Evolutionary conservation across 2,329 filamentous ascomycete genomes (phyloP), one percentile per base, ranked within the genome.

Genomic region (Thyridium curvatum): DNA sequence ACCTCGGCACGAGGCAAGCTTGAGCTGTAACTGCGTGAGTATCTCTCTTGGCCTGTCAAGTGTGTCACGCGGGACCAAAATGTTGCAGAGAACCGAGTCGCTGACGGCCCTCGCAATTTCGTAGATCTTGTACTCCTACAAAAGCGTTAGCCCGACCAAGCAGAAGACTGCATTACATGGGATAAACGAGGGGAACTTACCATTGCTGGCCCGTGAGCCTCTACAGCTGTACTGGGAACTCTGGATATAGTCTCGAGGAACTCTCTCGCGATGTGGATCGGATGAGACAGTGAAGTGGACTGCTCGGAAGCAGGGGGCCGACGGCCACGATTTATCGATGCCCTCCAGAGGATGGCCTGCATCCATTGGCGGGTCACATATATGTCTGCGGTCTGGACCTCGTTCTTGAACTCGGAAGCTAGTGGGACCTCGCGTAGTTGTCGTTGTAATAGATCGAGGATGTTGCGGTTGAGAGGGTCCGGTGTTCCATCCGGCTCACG

Each of bases 281-380:
- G 68, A 38, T 63, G 53, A 43, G 58, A 46, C 21, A 51, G 41
- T 31, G 57, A 43, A n/a, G 50, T 52, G 9, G 59, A 41, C 12
- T 45, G 38, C 14, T 43, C 36, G 12, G 37, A 36, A 18, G 14
- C 15, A 14, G 48, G 42, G 4, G 38, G 40, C 34, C 49, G 46
- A 16, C 46, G 44, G 26, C 52, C 10, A 10, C 21, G 21, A 26
- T 26, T 58, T 18, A 62, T 51, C 1, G 63, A 59, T 2, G 64
- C 56, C 13, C 66, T 59, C 69, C 68, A 72, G 12, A 71, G 44
- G 3, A 72, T 59, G 32, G 68, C 63, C 8, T 66, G 62, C 68
- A 72, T 72, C 69, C 69, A 72, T 34, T 71, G 67, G 2, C 65
- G 54, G 0, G 69, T 72, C 3, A 71, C 67, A 41, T 60, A 65